Base-by-base conservation (phyloP, 192 early-diverging fungal species). In the Linnemannia zychae region DNA sequence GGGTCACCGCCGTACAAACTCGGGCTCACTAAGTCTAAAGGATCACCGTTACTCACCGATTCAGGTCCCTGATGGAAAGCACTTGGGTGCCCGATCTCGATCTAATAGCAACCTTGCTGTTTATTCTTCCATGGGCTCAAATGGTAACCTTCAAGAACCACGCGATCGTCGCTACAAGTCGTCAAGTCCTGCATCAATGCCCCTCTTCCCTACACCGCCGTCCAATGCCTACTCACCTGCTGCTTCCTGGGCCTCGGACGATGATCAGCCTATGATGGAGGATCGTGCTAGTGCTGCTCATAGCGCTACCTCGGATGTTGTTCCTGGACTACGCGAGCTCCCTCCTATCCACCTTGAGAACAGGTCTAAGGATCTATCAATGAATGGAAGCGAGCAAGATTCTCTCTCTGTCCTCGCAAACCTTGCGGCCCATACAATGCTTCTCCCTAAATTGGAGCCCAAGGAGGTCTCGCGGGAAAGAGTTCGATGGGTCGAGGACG, bases 21-120 rank as follows among this genome's bases (percentile, higher is more conserved):
- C 81, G 18, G 81, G 81, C 33, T 84, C 81, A 18, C 50, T 73
- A 16, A 44, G 77, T 31, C 40, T 85, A 36, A 85, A 79, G 70
- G 83, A 85, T 22, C 83, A 85, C 53, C 83, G 83, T 22, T 85
- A 85, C 31, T 85, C 83, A 1, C 83, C 83, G 31, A 85, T 85
- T 28, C 78, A 79, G 20, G 57, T 75, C 46, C 36, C 77, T 31
- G 83, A 85, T 4, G 74, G 73, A 63, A 79, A 85, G 49, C 74
- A 85, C 34, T 44, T 74, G 33, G 83, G 37, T 6, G 76, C 78
- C 28, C 83, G 83, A 37, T 85, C 83, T 31, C 77, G 83, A 33
- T 85, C 83, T 38, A 79, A 79, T 67, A 85, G 83, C 74, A 85
- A 85, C 28, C 72, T 79, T 67, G 74, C 73, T 12, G 74, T 71